These are phyloP conservation scores for Creolimax fragrantissima DNA, from an alignment of 78 protist species.

Conservation along the genomic window DNA sequence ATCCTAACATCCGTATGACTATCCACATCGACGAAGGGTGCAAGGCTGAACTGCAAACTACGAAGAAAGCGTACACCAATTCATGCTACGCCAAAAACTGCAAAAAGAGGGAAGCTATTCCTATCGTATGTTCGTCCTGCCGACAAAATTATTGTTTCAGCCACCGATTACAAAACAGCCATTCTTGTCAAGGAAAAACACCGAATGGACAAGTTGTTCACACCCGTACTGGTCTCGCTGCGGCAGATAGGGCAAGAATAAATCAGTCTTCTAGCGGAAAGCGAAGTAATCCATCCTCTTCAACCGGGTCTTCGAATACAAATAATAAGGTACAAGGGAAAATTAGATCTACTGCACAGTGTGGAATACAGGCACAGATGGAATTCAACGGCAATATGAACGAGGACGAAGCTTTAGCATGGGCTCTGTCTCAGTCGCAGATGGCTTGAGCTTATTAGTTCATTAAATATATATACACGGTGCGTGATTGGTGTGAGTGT, in stretches of 20 bases:
- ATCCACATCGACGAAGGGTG: neutral
- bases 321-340: neutral
- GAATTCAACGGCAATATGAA: neutral
- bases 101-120: neutral
- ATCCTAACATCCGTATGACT: neutral
- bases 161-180: neutral
- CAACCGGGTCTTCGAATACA: no score
- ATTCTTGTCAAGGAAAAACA: neutral
- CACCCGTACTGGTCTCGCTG: neutral
- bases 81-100: neutral
- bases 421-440: neutral
- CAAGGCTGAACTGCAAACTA: neutral
- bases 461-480: no score
- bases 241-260: neutral
- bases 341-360: neutral
- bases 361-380: neutral
- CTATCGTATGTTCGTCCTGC: neutral
- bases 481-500: no score
- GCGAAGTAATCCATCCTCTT: no score
- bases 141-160: neutral
- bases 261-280: neutral
- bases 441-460: no score
- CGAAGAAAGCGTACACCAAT: neutral
- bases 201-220: neutral
- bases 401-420: neutral